These are phyloP conservation scores for Elongisporangium anandrum DNA, from an alignment of 352 stramenopile genomes.

Conservation along the genomic window DNA sequence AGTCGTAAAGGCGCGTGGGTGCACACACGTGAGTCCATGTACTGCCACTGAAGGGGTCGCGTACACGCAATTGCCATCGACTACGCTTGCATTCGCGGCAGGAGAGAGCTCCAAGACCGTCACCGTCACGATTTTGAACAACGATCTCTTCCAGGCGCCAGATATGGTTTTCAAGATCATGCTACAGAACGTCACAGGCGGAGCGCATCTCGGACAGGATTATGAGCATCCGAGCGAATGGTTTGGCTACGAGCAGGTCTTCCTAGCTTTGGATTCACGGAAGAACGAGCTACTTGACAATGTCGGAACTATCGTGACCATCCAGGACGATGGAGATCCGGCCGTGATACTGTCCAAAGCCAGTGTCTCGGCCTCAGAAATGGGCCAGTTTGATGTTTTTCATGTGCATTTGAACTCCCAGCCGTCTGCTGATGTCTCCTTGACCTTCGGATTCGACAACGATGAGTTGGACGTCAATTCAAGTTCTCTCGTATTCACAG, in stretches of 20 bases:
- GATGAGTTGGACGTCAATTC: conserved; percentile 4
- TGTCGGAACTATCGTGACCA: conserved; percentile 62
- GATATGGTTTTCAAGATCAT: conserved; percentile 61
- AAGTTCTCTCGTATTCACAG: conserved; percentile 19
- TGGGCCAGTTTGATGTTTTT: conserved; percentile 53
- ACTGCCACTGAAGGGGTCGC: conserved; percentile 33
- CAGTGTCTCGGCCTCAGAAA: conserved; percentile 61
- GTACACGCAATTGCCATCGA: conserved; percentile 45
- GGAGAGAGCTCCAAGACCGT: conserved; percentile 37
- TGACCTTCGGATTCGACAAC: conserved; percentile 16
- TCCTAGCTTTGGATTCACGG: conserved; percentile 37
- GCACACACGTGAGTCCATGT: conserved; percentile 63
- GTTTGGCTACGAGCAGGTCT: conserved; percentile 29
- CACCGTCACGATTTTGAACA: conserved; percentile 46
- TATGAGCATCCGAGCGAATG: conserved; percentile 60
- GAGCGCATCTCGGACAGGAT: conserved; percentile 55
- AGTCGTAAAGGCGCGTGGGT: conserved; percentile 38
- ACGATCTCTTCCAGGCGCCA: conserved; percentile 60
- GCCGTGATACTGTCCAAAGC: conserved; percentile 63
- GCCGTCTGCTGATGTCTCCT: conserved; percentile 32
- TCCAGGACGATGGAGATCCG: conserved; percentile 56
- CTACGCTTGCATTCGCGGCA: conserved; percentile 44
- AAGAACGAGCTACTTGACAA: conserved; percentile 40
- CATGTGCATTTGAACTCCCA: conserved; percentile 44
- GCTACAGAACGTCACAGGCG: conserved; percentile 36